Base-by-base conservation (phyloP, 192 early-diverging fungal genomes). In the Geranomyces variabilis region DNA sequence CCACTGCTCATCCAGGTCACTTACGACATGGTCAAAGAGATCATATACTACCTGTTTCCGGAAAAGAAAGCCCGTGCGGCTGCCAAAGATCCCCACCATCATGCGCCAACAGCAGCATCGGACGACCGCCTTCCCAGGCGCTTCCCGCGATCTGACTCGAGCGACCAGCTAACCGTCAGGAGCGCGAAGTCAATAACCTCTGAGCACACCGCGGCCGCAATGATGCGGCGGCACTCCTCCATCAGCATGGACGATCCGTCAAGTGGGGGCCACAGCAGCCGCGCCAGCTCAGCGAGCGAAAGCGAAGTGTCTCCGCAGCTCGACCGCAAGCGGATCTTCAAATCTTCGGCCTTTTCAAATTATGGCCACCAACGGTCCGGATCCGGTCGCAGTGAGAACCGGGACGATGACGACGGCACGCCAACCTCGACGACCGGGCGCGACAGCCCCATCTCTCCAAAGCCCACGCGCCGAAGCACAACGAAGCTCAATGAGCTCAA, bases 1-100 rank as follows among this genome's bases (percentile, higher is more conserved):
- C 95, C 95, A 0, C 71, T 95, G 15, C 83, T 91, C 3, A 76
- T 96, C 28, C 92, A 94, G 74, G 67, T 78, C 49, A 95, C 92
- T 0, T 90, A 94, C 67, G 94, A 95, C 55, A 86, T 94, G 76
- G 94, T 88, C 0, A 92, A 90, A 57, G 84, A 89, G 58, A 75
- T 95, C 26, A 81, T 89, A n/a, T 83, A 84, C 51, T 96, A 95
- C 69, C 73, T 96, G 4, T 97, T 95, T 64, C 93, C 94, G 13
- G 83, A 84, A 21, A 79, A 81, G 70, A 79, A 79, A 61, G 69
- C 59, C 45, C 30, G 48, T 30, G 74, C 74, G 13, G 63, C 24
- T 12, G 65, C 65, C 19, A 75, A 75, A 53, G 49, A 60, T 19
- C 9, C 15, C 24, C 29, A 19, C 29, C 19, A 26, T 15, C 51